Conservation (phyloP, 108 stramenopile species). For the Asterionellopsis glacialis region DNA sequence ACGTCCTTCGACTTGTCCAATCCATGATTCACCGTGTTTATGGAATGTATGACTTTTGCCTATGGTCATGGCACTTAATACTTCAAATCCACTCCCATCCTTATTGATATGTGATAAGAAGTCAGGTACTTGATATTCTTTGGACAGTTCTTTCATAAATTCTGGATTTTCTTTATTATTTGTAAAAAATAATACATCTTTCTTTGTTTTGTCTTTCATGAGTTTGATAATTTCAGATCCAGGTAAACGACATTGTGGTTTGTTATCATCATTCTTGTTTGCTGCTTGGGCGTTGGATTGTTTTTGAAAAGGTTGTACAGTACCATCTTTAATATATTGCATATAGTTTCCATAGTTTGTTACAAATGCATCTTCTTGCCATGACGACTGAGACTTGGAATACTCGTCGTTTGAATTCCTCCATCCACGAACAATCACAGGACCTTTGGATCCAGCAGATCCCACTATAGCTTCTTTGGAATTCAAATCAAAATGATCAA, state of each 20-base stretch:
- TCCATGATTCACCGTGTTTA: constrained; percentile 37
- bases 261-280: too few species aligned
- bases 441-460: constrained; percentile 3
- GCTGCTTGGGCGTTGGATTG: too few species aligned
- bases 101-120: constrained; percentile 11
- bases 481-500: too few species aligned
- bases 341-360: constrained; percentile 13
- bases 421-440: neutral
- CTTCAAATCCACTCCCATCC: constrained; percentile 16
- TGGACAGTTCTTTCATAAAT: constrained; percentile 14
- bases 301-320: constrained; percentile 27
- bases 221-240: constrained; percentile 13
- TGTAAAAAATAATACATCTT: constrained; percentile 34
- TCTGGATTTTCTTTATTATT: constrained; percentile 37
- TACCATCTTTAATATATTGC: constrained; percentile 38
- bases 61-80: constrained; percentile 27
- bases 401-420: neutral
- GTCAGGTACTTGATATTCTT: constrained; percentile 16
- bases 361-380: constrained; percentile 16
- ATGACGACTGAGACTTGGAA: neutral
- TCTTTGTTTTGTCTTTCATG: neutral
- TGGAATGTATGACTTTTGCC: constrained; percentile 35
- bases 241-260: constrained; percentile 6
- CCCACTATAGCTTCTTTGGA: neutral
- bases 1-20: constrained; percentile 32